Evolutionary conservation across 306 rosid genomes (phyloP).

Genomic region (Glycine tomentella): DNA sequence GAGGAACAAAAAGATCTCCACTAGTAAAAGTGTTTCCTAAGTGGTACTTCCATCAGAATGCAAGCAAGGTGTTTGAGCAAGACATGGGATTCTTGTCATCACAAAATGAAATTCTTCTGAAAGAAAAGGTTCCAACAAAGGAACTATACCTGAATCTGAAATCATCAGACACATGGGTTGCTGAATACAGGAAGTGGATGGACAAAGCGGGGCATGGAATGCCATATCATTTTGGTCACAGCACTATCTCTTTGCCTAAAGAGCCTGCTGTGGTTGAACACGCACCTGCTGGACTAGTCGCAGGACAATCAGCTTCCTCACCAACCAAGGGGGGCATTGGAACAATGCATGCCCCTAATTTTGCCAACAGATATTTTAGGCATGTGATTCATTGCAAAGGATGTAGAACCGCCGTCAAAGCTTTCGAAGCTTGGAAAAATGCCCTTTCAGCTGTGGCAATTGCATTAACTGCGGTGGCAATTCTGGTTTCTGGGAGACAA

Average conservation of each 20-base stretch:
- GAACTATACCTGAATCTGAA: constrained; percentile 78
- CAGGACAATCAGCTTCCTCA: constrained; percentile 73
- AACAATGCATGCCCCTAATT: constrained; percentile 80
- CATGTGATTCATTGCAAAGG: constrained; percentile 87
- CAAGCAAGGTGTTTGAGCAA: constrained; percentile 93
- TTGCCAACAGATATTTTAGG: constrained; percentile 84
- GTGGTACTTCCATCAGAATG: constrained; percentile 98
- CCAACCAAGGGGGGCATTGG: constrained; percentile 94
- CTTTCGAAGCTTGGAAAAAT: constrained; percentile 78
- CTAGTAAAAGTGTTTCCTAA: constrained; percentile 68
- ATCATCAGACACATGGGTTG: constrained; percentile 94
- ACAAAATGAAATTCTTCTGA: constrained; percentile 82
- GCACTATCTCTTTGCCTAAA: constrained; percentile 79
- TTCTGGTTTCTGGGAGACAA: constrained; percentile 75
- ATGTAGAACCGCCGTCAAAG: constrained; percentile 75
- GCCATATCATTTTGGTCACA: constrained; percentile 97
- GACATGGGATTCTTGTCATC: constrained; percentile 99
- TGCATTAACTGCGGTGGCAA: constrained; percentile 62
- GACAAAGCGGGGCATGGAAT: constrained; percentile 98
- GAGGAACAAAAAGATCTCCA: constrained; percentile 68
- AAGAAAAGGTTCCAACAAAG: constrained; percentile 85
- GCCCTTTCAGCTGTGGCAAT: constrained; percentile 65
- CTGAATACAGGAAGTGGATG: constrained; percentile 96
- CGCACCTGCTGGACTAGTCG: constrained; percentile 88
- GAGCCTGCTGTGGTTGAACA: constrained; percentile 95